Conservation (phyloP, 768 basidiomycete genomes). For the Lanmaoa rubissima region DNA sequence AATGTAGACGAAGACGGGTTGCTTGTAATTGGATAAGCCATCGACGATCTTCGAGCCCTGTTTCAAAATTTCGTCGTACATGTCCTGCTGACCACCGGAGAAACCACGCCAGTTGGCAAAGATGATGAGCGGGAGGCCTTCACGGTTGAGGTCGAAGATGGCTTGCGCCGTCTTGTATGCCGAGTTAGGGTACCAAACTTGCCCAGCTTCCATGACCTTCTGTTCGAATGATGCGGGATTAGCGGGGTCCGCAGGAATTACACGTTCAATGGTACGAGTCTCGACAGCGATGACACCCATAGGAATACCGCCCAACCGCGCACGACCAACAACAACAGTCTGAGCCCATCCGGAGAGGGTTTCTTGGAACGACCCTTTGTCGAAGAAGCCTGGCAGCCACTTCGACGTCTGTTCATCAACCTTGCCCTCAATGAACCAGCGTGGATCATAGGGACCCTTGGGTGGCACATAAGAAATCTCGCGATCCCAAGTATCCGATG, state of each 20-base stretch:
- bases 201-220: constrained; percentile 98
- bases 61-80: constrained; percentile 97
- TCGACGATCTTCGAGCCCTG: constrained; percentile 99
- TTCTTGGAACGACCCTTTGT: constrained; percentile 97
- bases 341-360: constrained; percentile 99
- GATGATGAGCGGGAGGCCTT: constrained; percentile 94
- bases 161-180: constrained; percentile 99
- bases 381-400: constrained; percentile 92
- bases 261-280: constrained; percentile 93
- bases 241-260: constrained; percentile 96
- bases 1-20: constrained; percentile 97
- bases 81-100: constrained; percentile 99
- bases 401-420: constrained; percentile 72
- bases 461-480: constrained; percentile 87
- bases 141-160: constrained; percentile 97
- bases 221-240: constrained; percentile 97
- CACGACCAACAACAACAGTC: constrained; percentile 96
- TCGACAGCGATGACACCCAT: constrained; percentile 98
- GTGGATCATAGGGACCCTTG: constrained; percentile 93
- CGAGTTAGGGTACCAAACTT: constrained; percentile 99
- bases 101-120: constrained; percentile 99
- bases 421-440: constrained; percentile 98
- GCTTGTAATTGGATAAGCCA: constrained; percentile 94
- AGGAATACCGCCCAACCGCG: constrained; percentile 94
- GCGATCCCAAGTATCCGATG: constrained; percentile 86